A percentile compares a stretch with the other conserved stretches of the same genome.
These are phyloP conservation scores for Leishmania tarentolae DNA, from an alignment of 208 protist species.

Conservation along the genomic window DNA sequence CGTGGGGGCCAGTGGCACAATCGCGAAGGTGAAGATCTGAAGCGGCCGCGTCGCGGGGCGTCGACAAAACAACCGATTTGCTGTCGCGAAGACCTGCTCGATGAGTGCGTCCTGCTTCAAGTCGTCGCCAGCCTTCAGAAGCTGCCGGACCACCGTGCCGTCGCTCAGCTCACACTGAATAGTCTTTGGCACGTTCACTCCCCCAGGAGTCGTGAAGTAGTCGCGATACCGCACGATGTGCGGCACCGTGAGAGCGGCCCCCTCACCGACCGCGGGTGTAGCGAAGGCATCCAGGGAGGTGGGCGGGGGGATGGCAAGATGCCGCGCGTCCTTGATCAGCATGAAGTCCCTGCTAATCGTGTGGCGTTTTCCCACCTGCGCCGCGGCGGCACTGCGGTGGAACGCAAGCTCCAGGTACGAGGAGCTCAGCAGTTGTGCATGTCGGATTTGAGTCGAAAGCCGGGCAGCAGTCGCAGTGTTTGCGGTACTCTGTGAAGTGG, in stretches of 20 bases:
- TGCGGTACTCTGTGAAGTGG: neutral
- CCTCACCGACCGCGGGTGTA: neutral
- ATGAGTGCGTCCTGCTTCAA: constrained; percentile 96
- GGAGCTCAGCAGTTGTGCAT: constrained; percentile 59
- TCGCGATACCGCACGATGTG: constrained; percentile 57
- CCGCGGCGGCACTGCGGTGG: constrained; percentile 23
- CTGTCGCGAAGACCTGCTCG: constrained; percentile 93
- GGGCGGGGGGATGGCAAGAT: constrained; percentile 51
- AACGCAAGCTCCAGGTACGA: constrained; percentile 87
- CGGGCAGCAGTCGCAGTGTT: neutral
- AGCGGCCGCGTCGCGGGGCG: constrained; percentile 24
- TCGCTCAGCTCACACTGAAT: constrained; percentile 85
- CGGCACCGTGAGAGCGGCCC: constrained; percentile 7
- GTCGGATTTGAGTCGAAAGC: constrained; percentile 28
- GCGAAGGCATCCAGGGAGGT: constrained; percentile 28
- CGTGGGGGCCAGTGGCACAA: constrained; percentile 91
- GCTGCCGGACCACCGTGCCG: constrained; percentile 83
- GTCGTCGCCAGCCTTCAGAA: constrained; percentile 94
- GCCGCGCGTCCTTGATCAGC: constrained; percentile 30
- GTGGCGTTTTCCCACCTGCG: constrained; percentile 19
- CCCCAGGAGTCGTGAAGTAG: constrained; percentile 83
- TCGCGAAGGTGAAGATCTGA: constrained; percentile 93
- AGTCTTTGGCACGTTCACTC: constrained; percentile 96
- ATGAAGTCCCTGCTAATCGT: constrained; percentile 43
- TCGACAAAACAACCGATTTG: constrained; percentile 72